Base-by-base conservation (phyloP, 1,284 basidiomycete genomes). In the Heimioporus punctisporus region DNA sequence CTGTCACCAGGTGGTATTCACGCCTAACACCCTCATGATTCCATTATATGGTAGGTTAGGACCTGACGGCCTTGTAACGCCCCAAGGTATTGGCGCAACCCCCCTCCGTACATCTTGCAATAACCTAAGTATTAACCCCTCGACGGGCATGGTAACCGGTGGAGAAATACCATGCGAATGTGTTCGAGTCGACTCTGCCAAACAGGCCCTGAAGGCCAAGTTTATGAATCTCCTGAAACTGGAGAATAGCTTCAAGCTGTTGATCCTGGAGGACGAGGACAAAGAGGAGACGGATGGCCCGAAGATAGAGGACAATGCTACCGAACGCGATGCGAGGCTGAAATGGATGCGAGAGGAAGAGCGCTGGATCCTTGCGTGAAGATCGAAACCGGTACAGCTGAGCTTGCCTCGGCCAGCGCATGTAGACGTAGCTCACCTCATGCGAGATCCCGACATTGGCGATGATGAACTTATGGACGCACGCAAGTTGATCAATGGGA, bases 201-300 rank as follows among this genome's bases (percentile, higher is more conserved):
- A 91, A 66, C 82, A 86, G 43, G 85, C 90, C 3, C 80, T 98
- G 50, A 82, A 89, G 63, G 83, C 87, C 21, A 92, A 92, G 2
- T 97, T 99, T 71, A 83, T 82, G 69, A 87, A 76, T 57, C 78
- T 99, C 19, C 97, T 97, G 0, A 88, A 87, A 60, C 96, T 97
- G 0, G 95, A 98, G 76, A 99, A 99, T 72, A 97, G 99, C 73
- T 99, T 98, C 65, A 96, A 99, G 73, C 77, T 99, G 43, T 84
- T 97, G 25, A 87, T 98, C 6, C 94, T 94, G 6, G 93, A 95
- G 60, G 90, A 92, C 25, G 94, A 95, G 56, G 84, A 82, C 12
- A 84, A 84, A 3, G 83, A 75, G 3, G 76, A 74, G 11, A 74
- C 71, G 24, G 77, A 68, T 11, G 73, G 66, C 6, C 67, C 68